Percentiles rank a stretch among this genome's conserved stretches.
Evolutionary conservation across 345 rosid species (phyloP).

Genomic region (Psidium guajava): DNA sequence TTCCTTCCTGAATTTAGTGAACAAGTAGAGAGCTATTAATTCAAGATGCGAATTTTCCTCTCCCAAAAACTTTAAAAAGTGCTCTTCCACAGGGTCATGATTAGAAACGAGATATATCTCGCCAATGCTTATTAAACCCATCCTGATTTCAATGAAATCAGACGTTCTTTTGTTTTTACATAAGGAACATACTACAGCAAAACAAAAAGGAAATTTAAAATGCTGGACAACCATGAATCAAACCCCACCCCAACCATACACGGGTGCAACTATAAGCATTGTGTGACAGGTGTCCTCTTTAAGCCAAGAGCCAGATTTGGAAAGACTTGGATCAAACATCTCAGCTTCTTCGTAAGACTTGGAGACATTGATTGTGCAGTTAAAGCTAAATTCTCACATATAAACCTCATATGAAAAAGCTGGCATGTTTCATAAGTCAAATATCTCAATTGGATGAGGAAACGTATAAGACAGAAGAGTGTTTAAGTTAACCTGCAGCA

Average conservation of each 20-base stretch:
- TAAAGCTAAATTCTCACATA: background rate
- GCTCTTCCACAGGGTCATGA: background rate
- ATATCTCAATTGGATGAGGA: background rate
- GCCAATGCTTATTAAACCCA: background rate
- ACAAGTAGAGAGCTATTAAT: background rate
- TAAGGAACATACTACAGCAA: background rate
- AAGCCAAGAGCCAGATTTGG: background rate
- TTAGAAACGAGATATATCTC: background rate
- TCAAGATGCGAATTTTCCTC: background rate
- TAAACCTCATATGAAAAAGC: background rate
- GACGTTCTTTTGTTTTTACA: background rate
- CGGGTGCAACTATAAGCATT: background rate
- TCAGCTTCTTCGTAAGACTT: background rate
- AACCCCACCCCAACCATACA: background rate
- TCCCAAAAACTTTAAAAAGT: no score
- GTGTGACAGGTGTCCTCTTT: background rate
- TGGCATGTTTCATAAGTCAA: background rate
- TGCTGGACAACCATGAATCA: background rate
- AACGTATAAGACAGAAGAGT: background rate
- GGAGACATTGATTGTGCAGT: background rate
- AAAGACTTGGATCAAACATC: background rate
- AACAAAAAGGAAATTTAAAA: background rate
- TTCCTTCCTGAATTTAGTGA: constrained; percentile 51
- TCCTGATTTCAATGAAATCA: background rate
- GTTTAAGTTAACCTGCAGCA: constrained; percentile 48